phyloP scores from a whole-genome alignment of 257 asterid genomes.

The Ilex asprella region DNA sequence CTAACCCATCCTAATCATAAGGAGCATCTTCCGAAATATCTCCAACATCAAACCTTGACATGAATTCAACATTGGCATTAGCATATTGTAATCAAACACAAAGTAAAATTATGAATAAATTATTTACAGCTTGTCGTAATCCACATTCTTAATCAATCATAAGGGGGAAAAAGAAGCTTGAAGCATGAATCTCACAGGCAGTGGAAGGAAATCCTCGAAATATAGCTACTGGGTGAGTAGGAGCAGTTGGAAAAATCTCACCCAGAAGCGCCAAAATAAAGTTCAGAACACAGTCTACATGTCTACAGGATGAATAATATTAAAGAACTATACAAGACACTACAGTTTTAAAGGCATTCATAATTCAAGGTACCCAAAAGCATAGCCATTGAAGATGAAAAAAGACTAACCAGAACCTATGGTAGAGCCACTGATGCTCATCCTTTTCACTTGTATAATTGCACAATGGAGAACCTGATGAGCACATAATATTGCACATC shows the following conservation, averaged over 20 bases:
- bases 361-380: neutral
- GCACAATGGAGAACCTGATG: neutral
- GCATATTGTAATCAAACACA: too few relatives aligned
- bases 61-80: too few relatives aligned
- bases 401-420: constrained; percentile 29
- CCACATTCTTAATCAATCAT: too few relatives aligned
- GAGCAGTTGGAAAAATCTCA: constrained; percentile 90
- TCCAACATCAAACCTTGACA: constrained; percentile 68
- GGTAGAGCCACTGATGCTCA: constrained; percentile 49
- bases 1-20: constrained; percentile 69
- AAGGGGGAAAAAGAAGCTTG: neutral
- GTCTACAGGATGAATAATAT: neutral
- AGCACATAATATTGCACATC: too few relatives aligned
- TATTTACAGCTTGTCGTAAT: too few relatives aligned
- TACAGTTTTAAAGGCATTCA: neutral
- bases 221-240: constrained; percentile 65
- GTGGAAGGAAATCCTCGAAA: constrained; percentile 82
- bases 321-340: too few relatives aligned
- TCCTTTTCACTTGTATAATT: constrained; percentile 10
- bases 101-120: too few relatives aligned
- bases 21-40: constrained; percentile 57
- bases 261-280: neutral
- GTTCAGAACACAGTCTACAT: constrained; percentile 8
- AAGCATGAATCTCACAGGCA: constrained; percentile 50
- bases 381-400: constrained; percentile 1